Base-by-base conservation (phyloP, 176 grass and related monocot genomes). In the Oryza officinalis region DNA sequence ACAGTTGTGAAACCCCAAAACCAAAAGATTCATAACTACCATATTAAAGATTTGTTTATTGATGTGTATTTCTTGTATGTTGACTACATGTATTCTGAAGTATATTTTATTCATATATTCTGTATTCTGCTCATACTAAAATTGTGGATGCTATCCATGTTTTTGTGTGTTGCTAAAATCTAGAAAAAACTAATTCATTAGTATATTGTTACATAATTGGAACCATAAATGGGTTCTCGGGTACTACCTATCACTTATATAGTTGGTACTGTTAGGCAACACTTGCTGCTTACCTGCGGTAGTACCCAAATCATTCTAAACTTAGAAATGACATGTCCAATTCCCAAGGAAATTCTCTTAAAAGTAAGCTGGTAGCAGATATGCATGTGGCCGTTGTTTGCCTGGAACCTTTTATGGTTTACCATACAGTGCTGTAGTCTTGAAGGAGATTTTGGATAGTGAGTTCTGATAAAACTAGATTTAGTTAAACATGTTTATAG, bases 11-110 rank as follows among this genome's bases (percentile, higher is more conserved):
- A 66, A 57, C 44, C 23, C 22, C 28, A 76, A 52, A 30, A 46
- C 12, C 38, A 65, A 83, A 35, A 26, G 13, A 47, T 82, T 65
- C 10, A 49, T 52, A 67, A 13, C n/a, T 75, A 28, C 20, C 49
- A 33, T 46, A 46, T 4, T 37, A 13, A 59, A 10, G 8, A 33
- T 75, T 49, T 66, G 9, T 66, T 83, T 83, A 7, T 75, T 84
- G 71, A 75, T 75, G 28, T 67, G 26, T 83, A 32, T 83, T 66
- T 65, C 8, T 50, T 54, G 49, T 20, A 20, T 74, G 59, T 65
- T 49, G 27, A 66, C 65, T 83, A 13, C 22, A 45, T 50, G 13
- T 35, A 37, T 27, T 50, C 13, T 47, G 59, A 49, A 50, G 13
- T 50, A 67, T 50, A 20, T 26, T 66, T 47, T 37, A 50, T 54